These are phyloP conservation scores for Trebouxiophyceae sp. DNA, from an alignment of 163 green algal genomes.

Conservation along the genomic window DNA sequence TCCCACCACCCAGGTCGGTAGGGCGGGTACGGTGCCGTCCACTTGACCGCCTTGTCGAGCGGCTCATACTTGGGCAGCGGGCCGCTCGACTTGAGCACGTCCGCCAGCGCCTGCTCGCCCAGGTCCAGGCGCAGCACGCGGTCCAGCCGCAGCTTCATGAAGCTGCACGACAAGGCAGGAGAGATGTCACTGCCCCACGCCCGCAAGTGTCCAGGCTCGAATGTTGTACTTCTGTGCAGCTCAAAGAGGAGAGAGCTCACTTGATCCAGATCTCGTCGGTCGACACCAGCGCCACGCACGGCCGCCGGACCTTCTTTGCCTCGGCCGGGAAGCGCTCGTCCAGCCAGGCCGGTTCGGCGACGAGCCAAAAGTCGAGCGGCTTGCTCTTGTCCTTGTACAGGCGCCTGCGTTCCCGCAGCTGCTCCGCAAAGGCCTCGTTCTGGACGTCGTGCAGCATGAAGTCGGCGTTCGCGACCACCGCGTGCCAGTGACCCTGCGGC, in stretches of 20 bases:
- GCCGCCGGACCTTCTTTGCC: conserved; percentile 70
- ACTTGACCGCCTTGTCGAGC: conserved; percentile 47
- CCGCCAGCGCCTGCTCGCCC: conserved; percentile 31
- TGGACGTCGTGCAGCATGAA: conserved; percentile 92
- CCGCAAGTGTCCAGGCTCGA: too few relatives aligned
- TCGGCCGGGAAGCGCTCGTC: conserved; percentile 69
- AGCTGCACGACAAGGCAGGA: conserved; percentile 44
- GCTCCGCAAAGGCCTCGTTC: conserved; percentile 91
- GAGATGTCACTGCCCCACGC: too few relatives aligned
- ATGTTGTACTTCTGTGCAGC: too few relatives aligned
- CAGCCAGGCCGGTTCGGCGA: conserved; percentile 86
- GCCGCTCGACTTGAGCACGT: conserved; percentile 39
- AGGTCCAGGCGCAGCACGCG: conserved; percentile 72
- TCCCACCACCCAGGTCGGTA: conserved; percentile 85
- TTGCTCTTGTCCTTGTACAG: conserved; percentile 64
- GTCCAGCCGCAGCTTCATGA: conserved; percentile 93
- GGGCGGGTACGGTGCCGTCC: conserved; percentile 77
- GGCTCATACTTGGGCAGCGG: conserved; percentile 59
- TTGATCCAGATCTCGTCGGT: conserved; percentile 87
- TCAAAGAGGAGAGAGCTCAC: too few relatives aligned
- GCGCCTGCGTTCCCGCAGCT: conserved; percentile 81
- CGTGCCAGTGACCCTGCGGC: conserved; percentile 56
- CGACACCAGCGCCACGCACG: conserved; percentile 83
- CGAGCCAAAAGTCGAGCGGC: conserved; percentile 84
- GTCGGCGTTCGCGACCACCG: conserved; percentile 79